Evolutionary conservation across 441 rosid genomes (phyloP).

Genomic region (Aleurites moluccanus): DNA sequence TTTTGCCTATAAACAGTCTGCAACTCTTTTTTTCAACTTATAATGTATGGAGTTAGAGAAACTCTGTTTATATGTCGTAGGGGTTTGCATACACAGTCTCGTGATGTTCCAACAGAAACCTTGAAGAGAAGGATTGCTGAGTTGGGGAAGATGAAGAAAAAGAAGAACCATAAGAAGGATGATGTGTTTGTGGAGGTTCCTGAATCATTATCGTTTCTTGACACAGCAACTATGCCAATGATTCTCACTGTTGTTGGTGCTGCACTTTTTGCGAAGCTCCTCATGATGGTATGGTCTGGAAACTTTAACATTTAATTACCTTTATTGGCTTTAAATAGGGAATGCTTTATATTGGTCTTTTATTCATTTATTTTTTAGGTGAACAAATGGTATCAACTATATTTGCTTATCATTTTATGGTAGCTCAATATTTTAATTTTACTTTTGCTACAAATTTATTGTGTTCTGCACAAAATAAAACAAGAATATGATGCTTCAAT

Average conservation of each 20-base stretch:
- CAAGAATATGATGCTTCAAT: not conserved
- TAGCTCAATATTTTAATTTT: not conserved
- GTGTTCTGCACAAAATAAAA: not conserved
- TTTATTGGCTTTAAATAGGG: not conserved
- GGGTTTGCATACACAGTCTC: slow-evolving; percentile 42
- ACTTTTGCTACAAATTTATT: not conserved
- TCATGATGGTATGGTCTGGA: slow-evolving; percentile 68
- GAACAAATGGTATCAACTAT: not conserved
- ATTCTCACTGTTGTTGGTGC: slow-evolving; percentile 64
- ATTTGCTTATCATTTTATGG: not conserved
- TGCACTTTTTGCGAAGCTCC: slow-evolving; percentile 72
- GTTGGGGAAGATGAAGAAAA: slow-evolving; percentile 54
- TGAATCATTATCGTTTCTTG: slow-evolving; percentile 60
- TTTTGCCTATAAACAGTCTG: not conserved
- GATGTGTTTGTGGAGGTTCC: slow-evolving; percentile 80
- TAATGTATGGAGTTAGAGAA: slow-evolving; percentile 43
- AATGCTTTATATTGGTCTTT: not conserved
- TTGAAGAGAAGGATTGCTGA: slow-evolving; percentile 57
- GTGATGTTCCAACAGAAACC: slow-evolving; percentile 56
- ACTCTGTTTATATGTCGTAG: slow-evolving; percentile 31
- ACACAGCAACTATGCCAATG: slow-evolving; percentile 84
- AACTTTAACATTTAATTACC: not conserved
- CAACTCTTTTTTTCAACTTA: not conserved
- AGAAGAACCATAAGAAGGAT: slow-evolving; percentile 49
- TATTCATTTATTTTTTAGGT: not conserved